phyloP scores from a whole-genome alignment of 805 yeast genomes.

The Candida michaelii region DNA sequence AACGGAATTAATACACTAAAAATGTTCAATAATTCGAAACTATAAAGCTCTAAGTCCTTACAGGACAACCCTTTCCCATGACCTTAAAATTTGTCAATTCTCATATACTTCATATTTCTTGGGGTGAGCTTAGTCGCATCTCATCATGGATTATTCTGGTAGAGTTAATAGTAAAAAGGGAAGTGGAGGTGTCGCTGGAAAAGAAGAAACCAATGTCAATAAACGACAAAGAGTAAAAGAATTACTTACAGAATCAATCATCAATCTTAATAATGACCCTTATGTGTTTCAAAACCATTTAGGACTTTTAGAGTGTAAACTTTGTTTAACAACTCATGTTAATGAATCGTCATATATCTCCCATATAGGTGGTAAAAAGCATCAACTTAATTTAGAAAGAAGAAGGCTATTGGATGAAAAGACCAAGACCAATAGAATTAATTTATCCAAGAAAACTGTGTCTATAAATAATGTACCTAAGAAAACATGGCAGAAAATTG shows the following conservation, averaged over 20 bases:
- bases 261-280: slow-evolving; percentile 67
- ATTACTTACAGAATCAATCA: slow-evolving; percentile 50
- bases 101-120: too few species aligned
- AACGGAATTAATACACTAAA: too few species aligned
- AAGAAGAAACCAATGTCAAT: slow-evolving; percentile 65
- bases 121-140: too few species aligned
- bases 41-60: too few species aligned
- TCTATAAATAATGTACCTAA: slow-evolving; percentile 43
- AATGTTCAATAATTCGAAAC: too few species aligned
- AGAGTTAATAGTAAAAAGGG: slow-evolving; percentile 91
- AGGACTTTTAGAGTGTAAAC: slow-evolving; percentile 81
- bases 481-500: slow-evolving; percentile 57
- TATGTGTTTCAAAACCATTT: slow-evolving; percentile 79
- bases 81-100: too few species aligned
- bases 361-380: slow-evolving; percentile 84
- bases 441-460: slow-evolving; percentile 19
- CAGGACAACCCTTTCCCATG: too few species aligned
- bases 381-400: slow-evolving; percentile 67
- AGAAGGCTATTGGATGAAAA: slow-evolving; percentile 45
- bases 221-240: slow-evolving; percentile 67
- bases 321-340: slow-evolving; percentile 81
- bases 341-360: slow-evolving; percentile 79
- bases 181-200: slow-evolving; percentile 83
- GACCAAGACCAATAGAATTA: slow-evolving; percentile 21
- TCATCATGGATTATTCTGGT: slow-evolving; percentile 79